Conservation (phyloP, 2,329 filamentous ascomycete genomes). For the Dothiorella sarmentorum region DNA sequence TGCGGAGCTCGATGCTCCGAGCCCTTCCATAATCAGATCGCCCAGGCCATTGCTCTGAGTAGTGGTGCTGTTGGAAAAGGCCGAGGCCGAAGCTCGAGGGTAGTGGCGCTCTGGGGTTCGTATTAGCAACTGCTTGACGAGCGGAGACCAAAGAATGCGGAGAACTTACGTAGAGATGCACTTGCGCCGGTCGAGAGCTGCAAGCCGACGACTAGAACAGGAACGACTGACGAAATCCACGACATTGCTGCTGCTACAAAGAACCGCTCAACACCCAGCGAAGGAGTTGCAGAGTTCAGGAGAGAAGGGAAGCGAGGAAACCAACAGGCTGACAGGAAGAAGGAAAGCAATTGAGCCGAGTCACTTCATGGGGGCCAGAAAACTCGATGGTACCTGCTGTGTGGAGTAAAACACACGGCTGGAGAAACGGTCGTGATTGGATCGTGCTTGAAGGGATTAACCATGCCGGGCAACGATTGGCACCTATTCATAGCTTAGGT, state of each 20-base stretch:
- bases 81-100: not conserved
- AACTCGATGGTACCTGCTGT: not conserved
- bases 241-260: not conserved
- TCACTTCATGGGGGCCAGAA: slow-evolving; percentile 13
- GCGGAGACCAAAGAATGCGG: not conserved
- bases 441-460: not conserved
- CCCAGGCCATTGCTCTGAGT: not conserved
- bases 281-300: not conserved
- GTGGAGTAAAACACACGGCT: not conserved
- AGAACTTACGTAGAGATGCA: not conserved
- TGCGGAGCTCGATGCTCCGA: not conserved
- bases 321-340: slow-evolving; percentile 1
- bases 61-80: not conserved
- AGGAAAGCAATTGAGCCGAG: not conserved
- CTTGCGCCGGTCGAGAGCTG: not conserved
- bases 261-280: not conserved
- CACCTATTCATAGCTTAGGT: no score
- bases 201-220: not conserved
- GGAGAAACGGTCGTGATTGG: no score
- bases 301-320: not conserved
- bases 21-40: not conserved
- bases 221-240: not conserved
- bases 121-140: not conserved
- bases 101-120: not conserved
- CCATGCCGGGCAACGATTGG: no score